Evolutionary conservation across 2,329 filamentous ascomycete genomes (phyloP), one percentile per base, ranked within the genome.

Genomic region (Xylaria sp.): DNA sequence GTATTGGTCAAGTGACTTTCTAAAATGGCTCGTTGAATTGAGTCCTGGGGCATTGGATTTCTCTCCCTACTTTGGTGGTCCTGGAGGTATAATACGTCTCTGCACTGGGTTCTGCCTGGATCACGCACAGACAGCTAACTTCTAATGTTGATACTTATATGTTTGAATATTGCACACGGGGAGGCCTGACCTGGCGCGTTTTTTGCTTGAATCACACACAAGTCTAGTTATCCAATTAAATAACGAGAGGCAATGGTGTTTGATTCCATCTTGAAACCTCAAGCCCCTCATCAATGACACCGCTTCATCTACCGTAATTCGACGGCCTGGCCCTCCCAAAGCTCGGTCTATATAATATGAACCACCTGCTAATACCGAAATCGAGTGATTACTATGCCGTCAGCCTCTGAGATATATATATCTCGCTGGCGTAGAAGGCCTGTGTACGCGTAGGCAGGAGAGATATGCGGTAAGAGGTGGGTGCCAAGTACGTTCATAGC

Each of bases 401-500:
- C 2, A 3, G 21, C 42, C 16, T 21, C 16, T 5, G 6, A 5
- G 8, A 23, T n/a, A 23, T 44, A 44, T 23, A 23, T 10, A 23
- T 23, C 6, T 23, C 2, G 44, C 44, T 48, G n/a, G 44, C 44
- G 9, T 48, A 23, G 21, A 23, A 48, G 21, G 48, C 25, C 5
- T 27, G 10, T 53, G 23, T 35, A 42, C 10, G 29, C 50, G 37
- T 35, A 48, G 51, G 3, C n/a, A 5, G 35, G 40, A 32, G 37
- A 55, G 18, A 23, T 61, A 61, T 51, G 21, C 29, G 29, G 42
- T 53, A 27, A 63, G 53, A 59, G 25, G 27, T 35, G 32, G 27
- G 37, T 53, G 59, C 65, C 65, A 66, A 66, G 59, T 21, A 50
- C 32, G 51, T 21, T 21, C 16, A n/a, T 50, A 9, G 32, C 35